Percentiles rank a stretch among this genome's conserved stretches.
These are phyloP conservation scores for Neofusicoccum sp. DNA, from an alignment of 2,329 filamentous ascomycete species.

Conservation along the genomic window DNA sequence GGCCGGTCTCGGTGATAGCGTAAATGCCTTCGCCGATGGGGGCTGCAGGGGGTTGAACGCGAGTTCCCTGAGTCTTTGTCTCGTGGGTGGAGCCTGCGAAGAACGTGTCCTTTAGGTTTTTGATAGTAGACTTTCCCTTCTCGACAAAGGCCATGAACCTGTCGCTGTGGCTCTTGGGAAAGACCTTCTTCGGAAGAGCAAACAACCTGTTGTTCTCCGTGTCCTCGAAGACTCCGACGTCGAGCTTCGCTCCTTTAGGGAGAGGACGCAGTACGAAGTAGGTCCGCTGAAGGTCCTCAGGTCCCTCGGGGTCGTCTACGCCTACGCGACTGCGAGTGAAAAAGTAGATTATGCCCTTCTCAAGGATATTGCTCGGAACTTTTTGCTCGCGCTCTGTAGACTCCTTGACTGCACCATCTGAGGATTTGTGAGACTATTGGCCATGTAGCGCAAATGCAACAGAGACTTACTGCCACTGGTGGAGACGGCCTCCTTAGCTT, in stretches of 20 bases:
- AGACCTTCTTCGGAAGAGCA: conserved; percentile 80
- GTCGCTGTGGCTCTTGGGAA: conserved; percentile 69
- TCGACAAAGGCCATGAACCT: conserved; percentile 83
- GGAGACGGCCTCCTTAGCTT: neutral
- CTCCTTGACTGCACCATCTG: conserved; percentile 48
- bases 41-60: conserved; percentile 68
- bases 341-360: conserved; percentile 91
- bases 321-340: conserved; percentile 80
- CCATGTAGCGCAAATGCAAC: neutral
- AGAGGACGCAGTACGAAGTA: conserved; percentile 80
- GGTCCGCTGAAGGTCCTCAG: conserved; percentile 74
- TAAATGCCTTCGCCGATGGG: conserved; percentile 87
- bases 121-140: conserved; percentile 66
- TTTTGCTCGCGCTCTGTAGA: conserved; percentile 54
- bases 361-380: conserved; percentile 67
- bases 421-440: neutral
- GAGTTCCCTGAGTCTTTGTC: conserved; percentile 73
- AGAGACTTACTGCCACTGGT: neutral
- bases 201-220: conserved; percentile 70
- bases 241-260: conserved; percentile 67
- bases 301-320: conserved; percentile 67
- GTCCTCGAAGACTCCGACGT: conserved; percentile 59
- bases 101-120: conserved; percentile 73
- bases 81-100: conserved; percentile 68
- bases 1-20: conserved; percentile 71